Conservation (phyloP, 345 rosid genomes). For the Erucastrum elatum region DNA sequence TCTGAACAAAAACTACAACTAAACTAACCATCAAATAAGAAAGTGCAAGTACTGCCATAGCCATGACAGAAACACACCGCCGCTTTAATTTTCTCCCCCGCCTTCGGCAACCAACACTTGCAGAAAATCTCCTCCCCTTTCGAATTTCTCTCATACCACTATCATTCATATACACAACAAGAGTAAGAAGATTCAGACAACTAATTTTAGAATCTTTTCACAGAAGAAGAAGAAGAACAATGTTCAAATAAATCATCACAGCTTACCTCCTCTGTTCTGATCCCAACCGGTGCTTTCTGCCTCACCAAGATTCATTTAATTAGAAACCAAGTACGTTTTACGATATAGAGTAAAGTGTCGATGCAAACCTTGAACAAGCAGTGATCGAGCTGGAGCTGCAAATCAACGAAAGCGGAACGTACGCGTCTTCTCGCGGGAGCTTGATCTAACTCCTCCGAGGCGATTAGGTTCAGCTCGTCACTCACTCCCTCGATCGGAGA, state of each 20-base stretch:
- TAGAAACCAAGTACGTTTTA: neutral
- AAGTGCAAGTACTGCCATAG: constrained; percentile 97
- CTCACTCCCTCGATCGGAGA: constrained; percentile 54
- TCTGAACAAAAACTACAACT: neutral
- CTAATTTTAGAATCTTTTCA: neutral
- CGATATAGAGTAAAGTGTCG: neutral
- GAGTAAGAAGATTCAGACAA: neutral
- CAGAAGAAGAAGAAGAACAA: neutral
- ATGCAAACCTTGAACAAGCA: constrained; percentile 64
- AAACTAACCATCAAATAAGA: constrained; percentile 90
- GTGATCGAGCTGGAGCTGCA: constrained; percentile 78
- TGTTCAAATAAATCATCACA: neutral
- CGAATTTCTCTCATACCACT: constrained; percentile 83
- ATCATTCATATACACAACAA: constrained; percentile 10
- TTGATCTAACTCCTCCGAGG: constrained; percentile 66
- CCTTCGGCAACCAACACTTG: constrained; percentile 79
- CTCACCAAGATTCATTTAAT: constrained; percentile 30
- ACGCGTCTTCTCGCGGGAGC: constrained; percentile 69
- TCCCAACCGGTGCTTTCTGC: constrained; percentile 75
- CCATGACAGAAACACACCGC: constrained; percentile 82
- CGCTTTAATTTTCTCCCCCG: constrained; percentile 63
- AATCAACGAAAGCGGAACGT: constrained; percentile 67
- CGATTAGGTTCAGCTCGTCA: constrained; percentile 63
- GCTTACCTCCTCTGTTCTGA: constrained; percentile 78
- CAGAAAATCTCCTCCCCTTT: constrained; percentile 74